Conservation (phyloP, 2,329 filamentous ascomycete genomes). For the Penicillium sp. region DNA sequence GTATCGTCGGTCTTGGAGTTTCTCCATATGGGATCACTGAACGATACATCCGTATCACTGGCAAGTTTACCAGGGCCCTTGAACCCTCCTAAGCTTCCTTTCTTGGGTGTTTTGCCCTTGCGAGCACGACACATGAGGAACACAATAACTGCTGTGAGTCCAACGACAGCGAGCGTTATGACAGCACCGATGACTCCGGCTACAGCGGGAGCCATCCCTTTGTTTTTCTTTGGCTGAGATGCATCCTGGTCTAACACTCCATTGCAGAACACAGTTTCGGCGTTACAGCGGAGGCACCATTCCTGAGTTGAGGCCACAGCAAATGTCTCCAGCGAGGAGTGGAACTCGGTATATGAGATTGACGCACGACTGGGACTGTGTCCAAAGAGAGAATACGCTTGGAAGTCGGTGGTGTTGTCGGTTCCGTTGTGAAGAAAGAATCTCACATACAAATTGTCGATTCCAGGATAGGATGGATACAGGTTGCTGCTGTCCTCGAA, state of each 20-base stretch:
- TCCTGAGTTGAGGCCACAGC: constrained; percentile 46
- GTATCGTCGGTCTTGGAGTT: constrained; percentile 36
- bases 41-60: constrained; percentile 54
- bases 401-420: constrained; percentile 22
- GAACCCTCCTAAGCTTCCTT: constrained; percentile 53
- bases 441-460: constrained; percentile 53
- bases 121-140: constrained; percentile 49
- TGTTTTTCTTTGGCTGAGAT: constrained; percentile 11
- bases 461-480: constrained; percentile 40
- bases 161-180: constrained; percentile 51
- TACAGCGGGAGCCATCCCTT: constrained; percentile 45
- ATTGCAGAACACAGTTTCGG: constrained; percentile 52
- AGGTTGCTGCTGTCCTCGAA: constrained; percentile 31
- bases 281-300: constrained; percentile 55
- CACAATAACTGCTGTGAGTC: constrained; percentile 41
- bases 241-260: constrained; percentile 36
- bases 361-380: constrained; percentile 44
- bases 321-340: constrained; percentile 45
- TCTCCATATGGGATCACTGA: constrained; percentile 44
- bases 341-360: constrained; percentile 54
- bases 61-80: constrained; percentile 56
- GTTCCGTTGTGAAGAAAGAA: constrained; percentile 61
- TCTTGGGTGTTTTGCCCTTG: constrained; percentile 37
- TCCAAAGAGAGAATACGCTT: constrained; percentile 3
- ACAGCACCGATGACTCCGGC: constrained; percentile 59